These are phyloP conservation scores for Oenanthe sinensis DNA, from an alignment of 129 eudicot species.

Conservation along the genomic window DNA sequence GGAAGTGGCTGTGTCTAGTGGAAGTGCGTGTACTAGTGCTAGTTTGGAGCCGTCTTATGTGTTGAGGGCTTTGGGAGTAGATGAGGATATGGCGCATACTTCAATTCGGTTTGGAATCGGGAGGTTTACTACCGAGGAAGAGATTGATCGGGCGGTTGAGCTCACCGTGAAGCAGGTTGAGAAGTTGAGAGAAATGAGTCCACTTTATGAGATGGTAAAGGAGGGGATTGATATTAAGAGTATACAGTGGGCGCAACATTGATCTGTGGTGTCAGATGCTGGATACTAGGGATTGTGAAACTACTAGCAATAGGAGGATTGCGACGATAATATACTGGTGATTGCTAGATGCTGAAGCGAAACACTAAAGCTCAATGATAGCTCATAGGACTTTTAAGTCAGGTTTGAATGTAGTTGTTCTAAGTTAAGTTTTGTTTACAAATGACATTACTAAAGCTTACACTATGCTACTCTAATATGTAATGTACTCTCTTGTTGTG, in stretches of 20 bases:
- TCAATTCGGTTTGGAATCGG: constrained; percentile 96
- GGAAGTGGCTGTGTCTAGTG: constrained; percentile 97
- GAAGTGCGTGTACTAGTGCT: constrained; percentile 98
- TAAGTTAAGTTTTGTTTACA: constrained; percentile 11
- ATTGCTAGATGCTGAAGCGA: not conserved
- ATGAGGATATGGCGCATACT: constrained; percentile 98
- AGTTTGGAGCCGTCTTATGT: constrained; percentile 97
- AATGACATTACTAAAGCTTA: not conserved
- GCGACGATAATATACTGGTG: not conserved
- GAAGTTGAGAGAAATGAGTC: constrained; percentile 96
- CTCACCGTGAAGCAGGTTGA: constrained; percentile 79
- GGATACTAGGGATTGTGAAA: not conserved
- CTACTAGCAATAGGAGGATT: not conserved
- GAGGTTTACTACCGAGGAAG: constrained; percentile 96
- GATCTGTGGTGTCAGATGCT: constrained; percentile 8
- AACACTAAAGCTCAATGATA: not conserved
- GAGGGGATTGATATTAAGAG: constrained; percentile 92
- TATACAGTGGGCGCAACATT: constrained; percentile 91
- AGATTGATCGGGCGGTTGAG: constrained; percentile 80
- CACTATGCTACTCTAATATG: not conserved
- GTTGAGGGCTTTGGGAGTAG: constrained; percentile 93
- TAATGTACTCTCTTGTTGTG: not conserved
- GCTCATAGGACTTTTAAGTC: constrained; percentile 16
- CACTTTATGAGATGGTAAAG: constrained; percentile 91
- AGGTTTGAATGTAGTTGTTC: constrained; percentile 18